These are phyloP conservation scores for Hyphopichia burtonii DNA, from an alignment of 1,139 yeast species.

Conservation along the genomic window DNA sequence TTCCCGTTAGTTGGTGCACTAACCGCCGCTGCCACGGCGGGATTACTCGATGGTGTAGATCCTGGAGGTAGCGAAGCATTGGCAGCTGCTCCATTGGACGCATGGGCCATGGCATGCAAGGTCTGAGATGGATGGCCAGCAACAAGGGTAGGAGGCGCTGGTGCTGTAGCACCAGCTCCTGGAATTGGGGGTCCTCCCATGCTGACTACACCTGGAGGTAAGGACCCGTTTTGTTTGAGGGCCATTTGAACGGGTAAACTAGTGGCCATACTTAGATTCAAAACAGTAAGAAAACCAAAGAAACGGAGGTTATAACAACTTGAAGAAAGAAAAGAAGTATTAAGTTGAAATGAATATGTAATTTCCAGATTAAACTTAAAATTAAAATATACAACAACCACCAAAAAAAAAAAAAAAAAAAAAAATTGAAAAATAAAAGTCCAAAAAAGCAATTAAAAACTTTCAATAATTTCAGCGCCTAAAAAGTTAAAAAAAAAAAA, in stretches of 20 bases:
- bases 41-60: slow-evolving; percentile 5
- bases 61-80: slow-evolving; percentile 13
- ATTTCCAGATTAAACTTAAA: too few species aligned
- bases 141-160: neutral
- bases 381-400: too few species aligned
- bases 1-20: slow-evolving; percentile 4
- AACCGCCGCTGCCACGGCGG: slow-evolving; percentile 6
- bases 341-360: too few species aligned
- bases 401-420: too few species aligned
- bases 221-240: slow-evolving; percentile 12
- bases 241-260: slow-evolving; percentile 20
- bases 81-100: slow-evolving; percentile 14
- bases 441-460: too few species aligned
- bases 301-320: neutral
- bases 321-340: neutral
- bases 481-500: too few species aligned
- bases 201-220: slow-evolving; percentile 6
- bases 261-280: slow-evolving; percentile 15
- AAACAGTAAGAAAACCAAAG: neutral
- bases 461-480: too few species aligned
- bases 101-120: neutral
- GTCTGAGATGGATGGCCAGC: neutral
- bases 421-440: too few species aligned
- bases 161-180: neutral
- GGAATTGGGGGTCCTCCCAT: slow-evolving; percentile 1